Conservation (phyloP, 768 basidiomycete species). For the Lactifluus piperatus region DNA sequence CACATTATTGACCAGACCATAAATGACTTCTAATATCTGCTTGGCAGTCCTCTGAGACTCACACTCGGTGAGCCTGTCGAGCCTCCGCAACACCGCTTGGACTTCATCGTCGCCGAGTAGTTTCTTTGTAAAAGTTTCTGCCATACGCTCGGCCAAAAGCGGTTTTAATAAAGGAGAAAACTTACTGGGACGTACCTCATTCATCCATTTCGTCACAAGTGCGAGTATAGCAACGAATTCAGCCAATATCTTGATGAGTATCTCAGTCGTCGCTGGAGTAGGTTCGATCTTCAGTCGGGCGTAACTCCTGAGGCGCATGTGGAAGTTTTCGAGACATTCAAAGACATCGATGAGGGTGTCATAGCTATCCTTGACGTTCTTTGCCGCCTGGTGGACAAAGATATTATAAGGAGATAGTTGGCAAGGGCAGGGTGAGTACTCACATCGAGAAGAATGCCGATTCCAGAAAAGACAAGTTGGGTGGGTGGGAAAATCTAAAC, state of each 20-base stretch:
- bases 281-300: background rate
- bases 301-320: background rate
- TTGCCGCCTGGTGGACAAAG: background rate
- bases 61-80: background rate
- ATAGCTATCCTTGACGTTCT: background rate
- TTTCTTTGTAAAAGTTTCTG: background rate
- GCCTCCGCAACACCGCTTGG: background rate
- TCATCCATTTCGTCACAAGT: background rate
- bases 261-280: background rate
- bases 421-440: background rate
- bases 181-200: background rate
- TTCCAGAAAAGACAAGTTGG: background rate
- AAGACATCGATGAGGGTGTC: background rate
- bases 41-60: background rate
- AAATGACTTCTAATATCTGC: no score
- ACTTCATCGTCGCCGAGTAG: background rate
- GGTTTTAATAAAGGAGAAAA: background rate
- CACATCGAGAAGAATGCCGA: background rate
- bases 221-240: background rate
- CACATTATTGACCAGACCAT: no score
- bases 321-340: background rate
- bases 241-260: background rate
- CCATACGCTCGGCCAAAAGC: background rate
- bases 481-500: background rate
- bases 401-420: background rate